Evolutionary conservation across 345 rosid species (phyloP).

Genomic region (Cardamine resedifolia): DNA sequence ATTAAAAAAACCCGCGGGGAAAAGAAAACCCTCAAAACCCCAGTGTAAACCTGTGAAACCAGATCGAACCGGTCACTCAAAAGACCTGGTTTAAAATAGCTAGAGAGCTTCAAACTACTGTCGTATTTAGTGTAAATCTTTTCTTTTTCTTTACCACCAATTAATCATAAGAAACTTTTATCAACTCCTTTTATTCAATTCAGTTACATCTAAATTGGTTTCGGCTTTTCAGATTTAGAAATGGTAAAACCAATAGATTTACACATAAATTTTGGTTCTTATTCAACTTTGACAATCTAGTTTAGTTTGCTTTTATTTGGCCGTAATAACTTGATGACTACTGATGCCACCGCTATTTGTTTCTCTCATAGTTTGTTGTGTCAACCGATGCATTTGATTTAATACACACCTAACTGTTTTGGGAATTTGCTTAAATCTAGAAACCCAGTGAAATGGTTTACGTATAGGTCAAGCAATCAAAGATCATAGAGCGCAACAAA

Average conservation of each 20-base stretch:
- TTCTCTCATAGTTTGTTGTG: neutral
- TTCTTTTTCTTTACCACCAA: too few species aligned
- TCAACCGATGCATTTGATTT: neutral
- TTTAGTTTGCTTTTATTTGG: neutral
- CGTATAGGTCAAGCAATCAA: slow-evolving; percentile 28
- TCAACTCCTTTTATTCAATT: neutral
- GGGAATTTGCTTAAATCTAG: neutral
- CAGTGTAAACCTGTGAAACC: neutral
- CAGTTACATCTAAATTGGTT: neutral
- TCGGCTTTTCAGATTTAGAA: neutral
- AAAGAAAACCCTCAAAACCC: neutral
- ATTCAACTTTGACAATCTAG: neutral
- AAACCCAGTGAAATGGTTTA: slow-evolving; percentile 2
- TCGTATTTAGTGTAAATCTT: neutral
- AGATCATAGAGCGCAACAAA: slow-evolving; percentile 68
- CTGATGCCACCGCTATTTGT: neutral
- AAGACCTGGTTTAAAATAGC: neutral
- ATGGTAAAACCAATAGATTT: neutral
- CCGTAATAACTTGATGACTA: neutral
- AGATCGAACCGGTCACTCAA: neutral
- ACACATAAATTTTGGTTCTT: neutral
- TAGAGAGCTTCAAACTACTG: neutral
- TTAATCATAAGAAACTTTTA: too few species aligned
- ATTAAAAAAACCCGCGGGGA: neutral
- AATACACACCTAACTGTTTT: neutral